These are phyloP conservation scores for Collybiopsis confluens DNA, from an alignment of 768 basidiomycete genomes.

Conservation along the genomic window DNA sequence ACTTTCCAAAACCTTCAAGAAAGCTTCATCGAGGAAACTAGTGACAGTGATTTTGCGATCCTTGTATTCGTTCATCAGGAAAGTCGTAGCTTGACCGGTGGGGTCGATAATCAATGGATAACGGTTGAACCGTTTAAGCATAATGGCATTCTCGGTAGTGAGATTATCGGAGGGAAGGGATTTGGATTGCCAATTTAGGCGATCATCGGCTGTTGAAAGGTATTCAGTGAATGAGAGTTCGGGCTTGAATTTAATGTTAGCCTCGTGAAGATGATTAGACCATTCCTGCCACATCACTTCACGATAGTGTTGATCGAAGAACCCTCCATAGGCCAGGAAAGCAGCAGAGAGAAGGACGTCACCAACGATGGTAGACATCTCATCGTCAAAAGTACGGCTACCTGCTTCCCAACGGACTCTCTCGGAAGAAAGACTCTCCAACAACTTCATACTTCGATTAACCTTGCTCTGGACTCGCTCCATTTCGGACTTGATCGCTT, in stretches of 20 bases:
- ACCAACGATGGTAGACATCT: slow-evolving; percentile 98
- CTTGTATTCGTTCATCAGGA: slow-evolving; percentile 91
- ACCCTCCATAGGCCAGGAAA: slow-evolving; percentile 95
- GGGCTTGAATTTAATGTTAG: slow-evolving; percentile 86
- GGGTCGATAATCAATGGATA: slow-evolving; percentile 98
- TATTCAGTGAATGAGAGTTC: slow-evolving; percentile 94
- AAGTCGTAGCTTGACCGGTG: slow-evolving; percentile 93
- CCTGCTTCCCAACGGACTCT: slow-evolving; percentile 91
- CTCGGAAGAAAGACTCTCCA: slow-evolving; percentile 94
- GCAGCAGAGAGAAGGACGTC: slow-evolving; percentile 94
- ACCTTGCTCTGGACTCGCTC: slow-evolving; percentile 96
- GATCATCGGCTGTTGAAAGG: slow-evolving; percentile 94
- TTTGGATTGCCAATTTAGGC: slow-evolving; percentile 92
- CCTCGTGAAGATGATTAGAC: slow-evolving; percentile 84
- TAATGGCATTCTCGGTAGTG: slow-evolving; percentile 98
- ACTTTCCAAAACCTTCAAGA: slow-evolving; percentile 97
- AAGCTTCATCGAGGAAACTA: slow-evolving; percentile 97
- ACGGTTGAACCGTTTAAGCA: slow-evolving; percentile 96
- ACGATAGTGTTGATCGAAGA: slow-evolving; percentile 98
- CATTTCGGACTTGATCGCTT: slow-evolving; percentile 97
- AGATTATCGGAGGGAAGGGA: slow-evolving; percentile 94
- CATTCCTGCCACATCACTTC: slow-evolving; percentile 97
- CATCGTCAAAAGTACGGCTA: slow-evolving; percentile 91
- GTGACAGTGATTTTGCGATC: slow-evolving; percentile 97
- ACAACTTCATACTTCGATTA: slow-evolving; percentile 91